These are phyloP conservation scores for Escovopsis weberi DNA, from an alignment of 2,329 filamentous ascomycete species.

Conservation along the genomic window DNA sequence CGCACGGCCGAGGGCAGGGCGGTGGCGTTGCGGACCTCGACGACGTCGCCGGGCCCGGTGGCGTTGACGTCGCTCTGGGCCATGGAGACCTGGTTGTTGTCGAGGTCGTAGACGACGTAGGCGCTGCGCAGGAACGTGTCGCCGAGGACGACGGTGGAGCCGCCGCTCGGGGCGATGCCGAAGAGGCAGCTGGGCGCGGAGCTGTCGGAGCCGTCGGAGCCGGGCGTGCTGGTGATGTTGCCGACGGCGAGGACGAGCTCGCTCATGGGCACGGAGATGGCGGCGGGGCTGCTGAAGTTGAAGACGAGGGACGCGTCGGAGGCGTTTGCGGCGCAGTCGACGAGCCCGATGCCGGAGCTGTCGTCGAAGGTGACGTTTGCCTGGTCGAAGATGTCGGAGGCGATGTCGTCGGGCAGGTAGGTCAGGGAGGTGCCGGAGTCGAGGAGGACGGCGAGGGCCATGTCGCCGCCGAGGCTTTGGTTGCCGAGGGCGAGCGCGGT, in stretches of 20 bases:
- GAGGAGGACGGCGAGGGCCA: constrained; percentile 49
- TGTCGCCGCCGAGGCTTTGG: constrained; percentile 25
- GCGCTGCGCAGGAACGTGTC: constrained; percentile 64
- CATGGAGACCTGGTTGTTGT: constrained; percentile 55
- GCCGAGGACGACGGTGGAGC: constrained; percentile 47
- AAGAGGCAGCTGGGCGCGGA: constrained; percentile 48
- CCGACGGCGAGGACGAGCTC: constrained; percentile 44
- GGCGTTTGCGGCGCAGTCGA: constrained; percentile 39
- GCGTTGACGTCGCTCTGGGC: constrained; percentile 52
- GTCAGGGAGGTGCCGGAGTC: constrained; percentile 57
- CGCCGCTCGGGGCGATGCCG: constrained; percentile 45
- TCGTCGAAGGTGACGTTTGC: constrained; percentile 46
- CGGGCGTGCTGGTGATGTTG: constrained; percentile 27
- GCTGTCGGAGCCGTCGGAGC: constrained; percentile 34
- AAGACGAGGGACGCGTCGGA: constrained; percentile 32
- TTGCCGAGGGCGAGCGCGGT: constrained; percentile 38
- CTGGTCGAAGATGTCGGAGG: constrained; percentile 38
- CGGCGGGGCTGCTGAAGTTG: constrained; percentile 32
- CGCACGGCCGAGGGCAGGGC: constrained; percentile 39
- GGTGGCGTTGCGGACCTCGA: constrained; percentile 39
- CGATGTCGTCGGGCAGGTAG: constrained; percentile 46
- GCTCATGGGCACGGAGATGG: constrained; percentile 39
- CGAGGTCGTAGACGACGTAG: constrained; percentile 62
- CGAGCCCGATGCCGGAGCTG: constrained; percentile 39
- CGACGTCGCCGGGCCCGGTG: constrained; percentile 24